A percentile compares a stretch with the other conserved stretches of the same genome.
Conservation (phyloP, 441 rosid species). For the Adansonia gregorii region DNA sequence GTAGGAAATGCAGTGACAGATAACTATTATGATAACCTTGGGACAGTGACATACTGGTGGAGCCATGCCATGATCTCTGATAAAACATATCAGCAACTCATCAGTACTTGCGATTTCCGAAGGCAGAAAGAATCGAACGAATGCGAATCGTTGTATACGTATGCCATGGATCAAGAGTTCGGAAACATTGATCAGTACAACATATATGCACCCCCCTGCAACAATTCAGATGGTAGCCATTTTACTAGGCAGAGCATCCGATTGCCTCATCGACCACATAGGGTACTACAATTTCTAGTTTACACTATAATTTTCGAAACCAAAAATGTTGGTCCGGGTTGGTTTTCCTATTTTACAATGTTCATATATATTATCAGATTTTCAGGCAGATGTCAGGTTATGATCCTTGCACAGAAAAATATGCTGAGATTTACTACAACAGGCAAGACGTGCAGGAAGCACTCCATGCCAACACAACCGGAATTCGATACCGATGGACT, state of each 20-base stretch:
- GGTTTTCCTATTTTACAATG: no score
- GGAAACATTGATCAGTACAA: slow-evolving; percentile 97
- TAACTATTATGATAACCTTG: slow-evolving; percentile 85
- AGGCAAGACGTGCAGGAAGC: slow-evolving; percentile 89
- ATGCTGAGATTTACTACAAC: slow-evolving; percentile 94
- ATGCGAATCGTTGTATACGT: slow-evolving; percentile 79
- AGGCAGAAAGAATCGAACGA: slow-evolving; percentile 79
- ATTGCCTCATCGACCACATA: slow-evolving; percentile 74
- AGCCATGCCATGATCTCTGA: slow-evolving; percentile 99
- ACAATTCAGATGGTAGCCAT: slow-evolving; percentile 67
- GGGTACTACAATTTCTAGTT: slow-evolving; percentile 37
- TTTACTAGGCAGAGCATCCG: slow-evolving; percentile 49
- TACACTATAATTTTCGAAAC: not conserved
- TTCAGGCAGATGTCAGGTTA: slow-evolving; percentile 70
- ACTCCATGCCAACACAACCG: slow-evolving; percentile 80
- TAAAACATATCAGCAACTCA: slow-evolving; percentile 71
- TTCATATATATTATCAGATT: slow-evolving; percentile 32
- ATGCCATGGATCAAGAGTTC: slow-evolving; percentile 94
- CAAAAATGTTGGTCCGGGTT: not conserved
- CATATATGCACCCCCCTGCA: slow-evolving; percentile 89
- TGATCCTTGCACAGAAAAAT: slow-evolving; percentile 94
- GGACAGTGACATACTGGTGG: slow-evolving; percentile 98
- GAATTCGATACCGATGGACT: slow-evolving; percentile 87
- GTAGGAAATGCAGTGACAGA: slow-evolving; percentile 99
- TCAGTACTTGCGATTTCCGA: slow-evolving; percentile 79